A percentile compares a stretch with the other conserved stretches of the same genome.
Conservation (phyloP, 768 basidiomycete species). For the Leccinum barrowsii region DNA sequence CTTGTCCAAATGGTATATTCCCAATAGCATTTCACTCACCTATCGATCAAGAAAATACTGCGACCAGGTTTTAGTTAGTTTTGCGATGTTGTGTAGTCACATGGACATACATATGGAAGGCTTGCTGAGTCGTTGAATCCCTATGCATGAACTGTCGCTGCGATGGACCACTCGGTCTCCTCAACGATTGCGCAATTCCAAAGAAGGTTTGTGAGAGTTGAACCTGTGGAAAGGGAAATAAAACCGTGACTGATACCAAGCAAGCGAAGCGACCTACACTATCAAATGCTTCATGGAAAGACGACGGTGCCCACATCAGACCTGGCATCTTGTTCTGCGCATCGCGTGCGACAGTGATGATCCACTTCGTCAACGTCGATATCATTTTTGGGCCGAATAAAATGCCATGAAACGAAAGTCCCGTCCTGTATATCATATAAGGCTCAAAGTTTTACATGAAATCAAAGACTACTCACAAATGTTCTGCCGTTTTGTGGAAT, state of each 20-base stretch:
- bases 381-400: constrained; percentile 42
- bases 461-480: constrained; percentile 33
- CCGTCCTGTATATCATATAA: constrained; percentile 35
- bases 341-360: constrained; percentile 48
- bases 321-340: constrained; percentile 36
- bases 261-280: constrained; percentile 33
- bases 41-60: constrained; percentile 23
- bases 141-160: constrained; percentile 43
- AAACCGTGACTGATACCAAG: neutral
- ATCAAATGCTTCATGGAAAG: constrained; percentile 48
- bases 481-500: constrained; percentile 34
- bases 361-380: constrained; percentile 33
- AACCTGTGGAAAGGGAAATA: constrained; percentile 32
- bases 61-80: neutral
- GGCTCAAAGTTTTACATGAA: neutral
- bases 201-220: constrained; percentile 52
- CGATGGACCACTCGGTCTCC: constrained; percentile 47
- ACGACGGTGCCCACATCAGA: constrained; percentile 34
- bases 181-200: constrained; percentile 52
- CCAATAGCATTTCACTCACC: neutral
- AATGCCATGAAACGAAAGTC: constrained; percentile 55
- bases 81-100: neutral
- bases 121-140: constrained; percentile 47
- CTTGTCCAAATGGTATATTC: neutral
- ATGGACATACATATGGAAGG: constrained; percentile 55